Base-by-base conservation (phyloP, 2,329 filamentous ascomycete genomes). In the Alternaria rosae region DNA sequence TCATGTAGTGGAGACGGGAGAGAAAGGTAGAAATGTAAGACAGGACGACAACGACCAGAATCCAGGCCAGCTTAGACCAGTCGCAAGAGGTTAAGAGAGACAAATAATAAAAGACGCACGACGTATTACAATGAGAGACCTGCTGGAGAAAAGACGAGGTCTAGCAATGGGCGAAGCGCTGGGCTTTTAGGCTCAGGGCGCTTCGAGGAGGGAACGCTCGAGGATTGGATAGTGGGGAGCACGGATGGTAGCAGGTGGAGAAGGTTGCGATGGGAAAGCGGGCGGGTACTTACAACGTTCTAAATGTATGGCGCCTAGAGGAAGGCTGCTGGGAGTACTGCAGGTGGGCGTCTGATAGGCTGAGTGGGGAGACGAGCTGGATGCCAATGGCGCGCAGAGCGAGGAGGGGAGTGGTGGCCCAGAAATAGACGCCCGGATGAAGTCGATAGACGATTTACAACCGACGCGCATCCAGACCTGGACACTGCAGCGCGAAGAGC, bases 91-190 rank as follows among this genome's bases (percentile, higher is more conserved):
- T n/a, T 55, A 57, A 26, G 62, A 64, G 69, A 72, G 72, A 69
- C 62, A 61, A 59, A 70, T 70, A 69, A 67, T 61, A 71, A 57
- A 68, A 75, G 75, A 75, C 69, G 64, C 69, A 76, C 70, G 71
- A 69, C 70, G 75, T 76, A 79, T 77, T 79, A 77, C 78, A 76
- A 75, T 73, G 73, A 78, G 78, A 79, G 77, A 74, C 79, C 78
- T 76, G 78, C 78, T 80, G 75, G 71, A 76, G 74, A 75, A 70
- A 75, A 74, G 70, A 68, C 68, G 72, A 65, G 66, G 64, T 70
- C 70, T 68, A 71, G 70, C 69, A 70, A 70, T 64, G 71, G 70
- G 74, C 74, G 76, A 77, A 74, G 74, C 72, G 75, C 75, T 74
- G 71, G 72, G 71, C 74, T 81, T 80, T 54, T 79, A 79, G 78